phyloP scores from a whole-genome alignment of 1,284 basidiomycete genomes.

The Termitomyces sp. region DNA sequence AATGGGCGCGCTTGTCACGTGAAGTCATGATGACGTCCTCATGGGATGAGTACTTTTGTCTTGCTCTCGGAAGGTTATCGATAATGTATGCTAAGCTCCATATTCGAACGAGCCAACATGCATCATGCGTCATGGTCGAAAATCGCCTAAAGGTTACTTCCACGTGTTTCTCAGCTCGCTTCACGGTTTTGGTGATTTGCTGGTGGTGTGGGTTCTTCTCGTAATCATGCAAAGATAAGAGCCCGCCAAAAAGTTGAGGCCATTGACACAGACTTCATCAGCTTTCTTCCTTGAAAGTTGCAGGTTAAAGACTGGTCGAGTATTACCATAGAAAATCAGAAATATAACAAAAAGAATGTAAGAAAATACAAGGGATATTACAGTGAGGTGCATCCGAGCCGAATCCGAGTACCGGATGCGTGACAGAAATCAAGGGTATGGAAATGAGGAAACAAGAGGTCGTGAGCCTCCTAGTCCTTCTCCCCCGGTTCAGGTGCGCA shows the following conservation, averaged over 20 bases:
- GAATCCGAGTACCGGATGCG: too few relatives aligned
- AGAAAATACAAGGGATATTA: not conserved
- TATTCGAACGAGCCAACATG: too few relatives aligned
- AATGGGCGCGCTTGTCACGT: not conserved
- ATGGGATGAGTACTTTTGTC: too few relatives aligned
- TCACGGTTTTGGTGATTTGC: not conserved
- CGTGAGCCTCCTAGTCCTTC: not conserved
- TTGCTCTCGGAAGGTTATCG: too few relatives aligned
- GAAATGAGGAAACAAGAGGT: not conserved
- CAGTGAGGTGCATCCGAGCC: not conserved
- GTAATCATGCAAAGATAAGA: not conserved
- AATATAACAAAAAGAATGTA: not conserved
- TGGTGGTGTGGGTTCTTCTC: not conserved
- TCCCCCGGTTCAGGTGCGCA: not conserved
- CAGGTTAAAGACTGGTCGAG: not conserved
- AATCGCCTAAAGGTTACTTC: not conserved
- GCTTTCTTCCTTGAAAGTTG: not conserved
- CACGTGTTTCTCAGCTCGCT: not conserved
- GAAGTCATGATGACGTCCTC: not conserved
- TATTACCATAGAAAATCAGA: not conserved
- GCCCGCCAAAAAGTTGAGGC: not conserved
- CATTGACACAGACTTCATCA: not conserved
- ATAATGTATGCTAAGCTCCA: too few relatives aligned
- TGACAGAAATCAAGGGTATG: not conserved
- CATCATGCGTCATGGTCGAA: not conserved